phyloP scores from a whole-genome alignment of 352 stramenopile genomes.

The Phytophthora palmivora region DNA sequence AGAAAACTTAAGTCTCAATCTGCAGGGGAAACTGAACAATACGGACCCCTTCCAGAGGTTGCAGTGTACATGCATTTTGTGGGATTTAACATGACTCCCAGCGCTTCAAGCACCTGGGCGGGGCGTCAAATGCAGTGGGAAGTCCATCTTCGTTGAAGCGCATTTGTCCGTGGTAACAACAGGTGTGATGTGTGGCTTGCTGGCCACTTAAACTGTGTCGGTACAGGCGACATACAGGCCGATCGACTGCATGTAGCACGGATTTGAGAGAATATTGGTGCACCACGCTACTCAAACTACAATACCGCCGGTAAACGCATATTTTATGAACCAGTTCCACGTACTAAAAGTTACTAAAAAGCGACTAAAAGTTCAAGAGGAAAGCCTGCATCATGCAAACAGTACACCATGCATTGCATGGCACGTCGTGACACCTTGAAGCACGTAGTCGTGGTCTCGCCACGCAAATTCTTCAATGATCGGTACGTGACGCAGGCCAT shows the following conservation, averaged over 20 bases:
- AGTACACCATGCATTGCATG: not conserved
- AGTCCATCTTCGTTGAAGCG: conserved; percentile 40
- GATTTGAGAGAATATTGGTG: not conserved
- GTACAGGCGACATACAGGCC: too few relatives aligned
- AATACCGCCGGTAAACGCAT: conserved; percentile 2
- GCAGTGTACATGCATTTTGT: conserved; percentile 10
- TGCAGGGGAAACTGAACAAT: not conserved
- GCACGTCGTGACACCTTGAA: conserved; percentile 28
- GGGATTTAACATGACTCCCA: conserved; percentile 25
- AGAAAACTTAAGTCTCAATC: conserved; percentile 3
- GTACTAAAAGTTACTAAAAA: conserved; percentile 17
- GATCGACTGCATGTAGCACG: not conserved
- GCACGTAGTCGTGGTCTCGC: conserved; percentile 12
- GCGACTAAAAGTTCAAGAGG: conserved; percentile 20
- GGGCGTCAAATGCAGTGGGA: conserved; percentile 25
- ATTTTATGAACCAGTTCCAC: not conserved
- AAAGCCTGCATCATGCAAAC: not conserved
- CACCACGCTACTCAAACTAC: not conserved
- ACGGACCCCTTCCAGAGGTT: conserved; percentile 13
- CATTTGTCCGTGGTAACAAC: not conserved
- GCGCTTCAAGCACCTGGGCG: conserved; percentile 23
- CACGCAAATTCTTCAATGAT: conserved; percentile 28
- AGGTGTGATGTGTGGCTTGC: not conserved
- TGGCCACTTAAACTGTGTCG: not conserved
- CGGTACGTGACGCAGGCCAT: conserved; percentile 25